Conservation (phyloP, 768 basidiomycete species). For the Suillus decipiens region DNA sequence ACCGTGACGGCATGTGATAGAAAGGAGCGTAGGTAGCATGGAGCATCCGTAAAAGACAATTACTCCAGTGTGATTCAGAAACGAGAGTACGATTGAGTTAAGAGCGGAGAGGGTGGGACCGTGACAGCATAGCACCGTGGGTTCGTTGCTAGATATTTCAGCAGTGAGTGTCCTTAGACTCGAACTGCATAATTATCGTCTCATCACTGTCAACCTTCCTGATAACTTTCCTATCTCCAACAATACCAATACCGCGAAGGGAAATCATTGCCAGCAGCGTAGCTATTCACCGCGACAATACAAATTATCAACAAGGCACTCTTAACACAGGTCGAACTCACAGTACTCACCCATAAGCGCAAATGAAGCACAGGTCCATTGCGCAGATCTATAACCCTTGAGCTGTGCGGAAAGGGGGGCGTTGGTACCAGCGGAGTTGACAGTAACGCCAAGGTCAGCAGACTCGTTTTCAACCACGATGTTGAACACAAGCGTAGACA, state of each 20-base stretch:
- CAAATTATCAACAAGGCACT: slow-evolving; percentile 3
- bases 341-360: slow-evolving; percentile 52
- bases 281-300: slow-evolving; percentile 18
- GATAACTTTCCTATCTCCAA: slow-evolving; percentile 32
- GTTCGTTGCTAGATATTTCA: neutral
- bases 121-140: neutral
- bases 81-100: neutral
- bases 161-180: neutral
- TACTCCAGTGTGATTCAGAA: neutral
- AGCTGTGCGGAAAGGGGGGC: slow-evolving; percentile 42
- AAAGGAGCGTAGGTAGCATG: neutral
- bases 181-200: slow-evolving; percentile 19
- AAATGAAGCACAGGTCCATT: slow-evolving; percentile 64
- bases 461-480: slow-evolving; percentile 41
- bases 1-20: neutral
- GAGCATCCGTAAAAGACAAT: neutral
- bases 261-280: slow-evolving; percentile 36
- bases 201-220: slow-evolving; percentile 21
- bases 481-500: slow-evolving; percentile 73
- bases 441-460: slow-evolving; percentile 30
- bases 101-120: neutral
- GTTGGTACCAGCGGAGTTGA: slow-evolving; percentile 29
- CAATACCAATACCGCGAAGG: slow-evolving; percentile 41
- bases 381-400: slow-evolving; percentile 57
- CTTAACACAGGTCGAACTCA: neutral